Evolutionary conservation across 2,329 filamentous ascomycete genomes (phyloP).

Genomic region (Immersiporthe knoxdaviesiana): DNA sequence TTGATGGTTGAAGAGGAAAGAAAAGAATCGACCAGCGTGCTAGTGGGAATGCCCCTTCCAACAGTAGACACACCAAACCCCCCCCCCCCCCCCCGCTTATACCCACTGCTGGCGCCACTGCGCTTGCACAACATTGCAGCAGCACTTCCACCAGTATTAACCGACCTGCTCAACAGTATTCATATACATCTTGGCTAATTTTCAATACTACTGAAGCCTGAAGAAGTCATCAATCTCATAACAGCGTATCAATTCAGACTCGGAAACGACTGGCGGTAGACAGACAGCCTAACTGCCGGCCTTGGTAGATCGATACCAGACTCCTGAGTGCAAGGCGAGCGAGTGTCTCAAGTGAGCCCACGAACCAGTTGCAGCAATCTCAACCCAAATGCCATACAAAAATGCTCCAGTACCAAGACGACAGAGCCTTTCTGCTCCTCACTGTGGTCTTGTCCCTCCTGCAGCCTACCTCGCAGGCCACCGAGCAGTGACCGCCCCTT

Average conservation of each 20-base stretch:
- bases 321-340: not conserved
- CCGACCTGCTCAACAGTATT: too few relatives aligned
- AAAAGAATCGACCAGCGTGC: too few relatives aligned
- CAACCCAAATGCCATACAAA: not conserved
- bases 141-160: too few relatives aligned
- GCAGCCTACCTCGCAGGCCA: not conserved
- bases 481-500: constrained; percentile 22
- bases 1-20: too few relatives aligned
- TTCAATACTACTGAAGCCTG: too few relatives aligned
- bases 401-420: not conserved
- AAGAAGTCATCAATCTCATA: not conserved
- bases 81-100: too few relatives aligned
- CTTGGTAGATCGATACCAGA: not conserved
- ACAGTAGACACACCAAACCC: too few relatives aligned
- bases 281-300: not conserved
- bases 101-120: too few relatives aligned
- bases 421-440: not conserved
- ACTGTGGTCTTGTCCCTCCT: too few relatives aligned
- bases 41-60: too few relatives aligned
- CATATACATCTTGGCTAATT: too few relatives aligned
- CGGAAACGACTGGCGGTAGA: not conserved
- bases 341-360: not conserved
- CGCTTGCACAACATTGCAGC: too few relatives aligned
- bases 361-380: not conserved
- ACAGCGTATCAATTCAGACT: not conserved